Percentiles rank a stretch among this genome's conserved stretches.
phyloP scores from a whole-genome alignment of 345 rosid species.

The Isatis tinctoria region DNA sequence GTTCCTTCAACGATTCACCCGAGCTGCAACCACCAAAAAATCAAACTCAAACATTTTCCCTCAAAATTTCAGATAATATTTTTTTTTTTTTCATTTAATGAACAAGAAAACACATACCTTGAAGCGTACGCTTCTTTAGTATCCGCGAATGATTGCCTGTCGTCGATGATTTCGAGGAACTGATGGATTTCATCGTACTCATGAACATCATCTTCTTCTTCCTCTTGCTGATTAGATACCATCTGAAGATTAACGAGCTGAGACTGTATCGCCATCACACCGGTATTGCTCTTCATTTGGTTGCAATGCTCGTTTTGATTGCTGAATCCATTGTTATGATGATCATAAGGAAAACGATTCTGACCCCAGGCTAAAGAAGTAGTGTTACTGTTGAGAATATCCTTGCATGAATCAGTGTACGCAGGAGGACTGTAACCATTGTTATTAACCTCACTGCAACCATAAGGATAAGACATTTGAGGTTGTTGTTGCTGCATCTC shows the following conservation, averaged over 20 bases:
- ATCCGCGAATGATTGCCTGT: constrained; percentile 69
- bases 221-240: constrained; percentile 34
- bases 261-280: constrained; percentile 44
- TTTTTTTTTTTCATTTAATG: neutral
- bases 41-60: neutral
- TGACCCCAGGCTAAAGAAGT: constrained; percentile 8
- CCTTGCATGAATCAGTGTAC: constrained; percentile 46
- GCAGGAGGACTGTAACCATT: constrained; percentile 26
- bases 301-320: constrained; percentile 27
- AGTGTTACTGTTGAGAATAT: neutral
- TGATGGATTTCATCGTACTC: constrained; percentile 75
- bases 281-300: constrained; percentile 20
- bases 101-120: constrained; percentile 33
- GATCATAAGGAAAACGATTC: constrained; percentile 21
- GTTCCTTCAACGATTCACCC: constrained; percentile 57
- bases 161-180: constrained; percentile 72
- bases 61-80: no score
- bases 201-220: constrained; percentile 26
- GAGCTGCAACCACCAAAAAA: constrained; percentile 45
- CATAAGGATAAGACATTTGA: constrained; percentile 44
- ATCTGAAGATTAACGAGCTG: constrained; percentile 44
- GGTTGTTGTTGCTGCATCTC: constrained; percentile 39
- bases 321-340: constrained; percentile 37
- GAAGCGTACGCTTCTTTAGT: constrained; percentile 56
- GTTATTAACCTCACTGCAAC: constrained; percentile 27